Evolutionary conservation across 179 eudicot species (phyloP).

Genomic region (Vitellaria paradoxa): DNA sequence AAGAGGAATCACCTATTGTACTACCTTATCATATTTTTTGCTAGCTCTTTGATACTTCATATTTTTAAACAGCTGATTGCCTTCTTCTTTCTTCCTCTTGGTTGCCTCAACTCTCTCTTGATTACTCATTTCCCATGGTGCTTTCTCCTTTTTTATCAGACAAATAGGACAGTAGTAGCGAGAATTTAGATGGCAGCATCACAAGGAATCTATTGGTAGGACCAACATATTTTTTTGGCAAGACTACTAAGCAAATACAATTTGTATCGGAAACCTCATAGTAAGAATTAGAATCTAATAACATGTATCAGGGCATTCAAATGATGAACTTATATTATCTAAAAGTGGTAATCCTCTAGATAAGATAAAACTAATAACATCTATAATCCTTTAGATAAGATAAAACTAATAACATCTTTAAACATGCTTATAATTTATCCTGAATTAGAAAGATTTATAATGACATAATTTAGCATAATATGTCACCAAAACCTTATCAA

Average conservation of each 20-base stretch:
- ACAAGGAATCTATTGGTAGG: not conserved
- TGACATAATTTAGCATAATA: not conserved
- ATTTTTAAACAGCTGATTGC: conserved; percentile 50
- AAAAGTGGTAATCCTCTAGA: not conserved
- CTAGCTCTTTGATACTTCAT: conserved; percentile 60
- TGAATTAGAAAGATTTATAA: not conserved
- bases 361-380: not conserved
- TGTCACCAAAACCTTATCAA: not conserved
- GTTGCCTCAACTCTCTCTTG: conserved; percentile 53
- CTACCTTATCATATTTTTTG: conserved; percentile 71
- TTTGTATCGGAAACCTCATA: not conserved
- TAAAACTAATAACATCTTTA: not conserved
- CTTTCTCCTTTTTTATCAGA: conserved; percentile 48
- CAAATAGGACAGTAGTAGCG: not conserved
- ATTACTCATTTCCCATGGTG: conserved; percentile 53
- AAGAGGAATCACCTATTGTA: not conserved
- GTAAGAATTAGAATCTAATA: not conserved
- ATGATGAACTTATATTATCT: not conserved
- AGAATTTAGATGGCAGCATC: not conserved
- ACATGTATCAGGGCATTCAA: not conserved
- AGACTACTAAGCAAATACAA: not conserved
- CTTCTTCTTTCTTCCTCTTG: conserved; percentile 60
- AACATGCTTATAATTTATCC: not conserved
- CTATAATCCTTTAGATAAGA: not conserved
- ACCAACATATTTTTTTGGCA: not conserved